A percentile compares a stretch with the other conserved stretches of the same genome.
Evolutionary conservation across 192 early-diverging fungal genomes (phyloP).

Genomic region (Linnemannia zychae): DNA sequence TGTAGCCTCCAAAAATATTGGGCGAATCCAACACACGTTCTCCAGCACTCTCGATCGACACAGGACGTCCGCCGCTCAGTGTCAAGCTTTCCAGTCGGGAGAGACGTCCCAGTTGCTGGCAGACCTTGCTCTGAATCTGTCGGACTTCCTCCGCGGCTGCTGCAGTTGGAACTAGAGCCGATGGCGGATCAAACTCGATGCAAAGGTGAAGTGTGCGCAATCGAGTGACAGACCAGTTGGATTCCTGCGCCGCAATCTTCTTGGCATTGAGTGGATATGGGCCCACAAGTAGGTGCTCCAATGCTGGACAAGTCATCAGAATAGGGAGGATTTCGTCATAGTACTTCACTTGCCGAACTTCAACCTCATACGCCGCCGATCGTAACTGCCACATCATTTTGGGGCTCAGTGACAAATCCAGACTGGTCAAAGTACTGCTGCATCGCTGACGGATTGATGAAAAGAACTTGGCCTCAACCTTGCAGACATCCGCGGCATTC

Average conservation of each 20-base stretch:
- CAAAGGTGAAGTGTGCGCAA: constrained; percentile 5
- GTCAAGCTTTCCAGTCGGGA: background rate
- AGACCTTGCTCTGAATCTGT: constrained; percentile 18
- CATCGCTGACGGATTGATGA: background rate
- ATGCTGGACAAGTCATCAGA: background rate
- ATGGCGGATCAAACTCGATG: constrained; percentile 21
- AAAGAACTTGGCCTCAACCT: constrained; percentile 14
- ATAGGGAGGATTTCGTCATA: constrained; percentile 17
- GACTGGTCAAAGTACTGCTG: constrained; percentile 11
- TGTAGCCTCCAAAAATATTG: background rate
- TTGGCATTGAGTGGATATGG: constrained; percentile 23
- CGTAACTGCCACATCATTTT: background rate
- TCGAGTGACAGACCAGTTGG: constrained; percentile 8
- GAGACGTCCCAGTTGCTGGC: constrained; percentile 10
- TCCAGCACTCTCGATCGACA: background rate
- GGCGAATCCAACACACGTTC: background rate
- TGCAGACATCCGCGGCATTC: background rate
- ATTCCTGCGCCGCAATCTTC: background rate
- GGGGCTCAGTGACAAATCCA: constrained; percentile 14
- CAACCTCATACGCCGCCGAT: background rate
- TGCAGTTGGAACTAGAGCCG: background rate
- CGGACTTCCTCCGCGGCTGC: background rate
- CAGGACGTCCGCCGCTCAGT: constrained; percentile 6
- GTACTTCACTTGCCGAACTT: background rate
- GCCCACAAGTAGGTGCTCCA: constrained; percentile 20